A percentile compares a stretch with the other conserved stretches of the same genome.
Conservation (phyloP, 768 basidiomycete genomes). For the Leccinum ochraceum region DNA sequence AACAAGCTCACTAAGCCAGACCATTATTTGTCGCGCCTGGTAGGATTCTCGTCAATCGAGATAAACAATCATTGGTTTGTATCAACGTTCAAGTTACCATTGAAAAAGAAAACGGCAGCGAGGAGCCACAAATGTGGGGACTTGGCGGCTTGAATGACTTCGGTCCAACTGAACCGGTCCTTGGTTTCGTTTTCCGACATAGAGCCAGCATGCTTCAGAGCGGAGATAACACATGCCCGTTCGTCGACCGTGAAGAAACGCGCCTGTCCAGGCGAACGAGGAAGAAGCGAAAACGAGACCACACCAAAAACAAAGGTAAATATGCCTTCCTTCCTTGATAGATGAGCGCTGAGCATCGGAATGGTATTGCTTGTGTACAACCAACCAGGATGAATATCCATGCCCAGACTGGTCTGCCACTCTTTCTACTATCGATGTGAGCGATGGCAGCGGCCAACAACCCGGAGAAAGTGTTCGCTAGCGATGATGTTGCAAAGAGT, state of each 20-base stretch:
- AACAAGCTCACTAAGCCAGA: conserved; percentile 25
- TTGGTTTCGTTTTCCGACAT: conserved; percentile 41
- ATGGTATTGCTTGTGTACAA: neutral
- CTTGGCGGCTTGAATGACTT: conserved; percentile 49
- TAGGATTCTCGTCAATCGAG: neutral
- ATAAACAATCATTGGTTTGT: neutral
- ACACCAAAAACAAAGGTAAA: conserved; percentile 64
- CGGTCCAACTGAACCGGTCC: conserved; percentile 57
- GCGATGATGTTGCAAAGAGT: conserved; percentile 46
- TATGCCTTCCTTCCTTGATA: conserved; percentile 47
- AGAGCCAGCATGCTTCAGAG: conserved; percentile 28
- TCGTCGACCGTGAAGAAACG: conserved; percentile 54
- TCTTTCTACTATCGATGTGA: conserved; percentile 50
- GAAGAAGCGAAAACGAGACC: conserved; percentile 49
- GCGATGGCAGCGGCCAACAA: conserved; percentile 60
- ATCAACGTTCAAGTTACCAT: conserved; percentile 36
- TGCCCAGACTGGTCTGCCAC: conserved; percentile 57
- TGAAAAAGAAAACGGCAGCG: conserved; percentile 49
- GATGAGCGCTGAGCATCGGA: conserved; percentile 3
- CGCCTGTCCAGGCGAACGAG: conserved; percentile 43
- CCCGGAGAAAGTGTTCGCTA: conserved; percentile 64
- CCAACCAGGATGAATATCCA: conserved; percentile 59
- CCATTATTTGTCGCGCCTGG: conserved; percentile 20
- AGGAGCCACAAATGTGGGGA: conserved; percentile 55
- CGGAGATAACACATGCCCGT: conserved; percentile 43